These are phyloP conservation scores for Amanita molliuscula DNA, from an alignment of 768 basidiomycete genomes.

Conservation along the genomic window DNA sequence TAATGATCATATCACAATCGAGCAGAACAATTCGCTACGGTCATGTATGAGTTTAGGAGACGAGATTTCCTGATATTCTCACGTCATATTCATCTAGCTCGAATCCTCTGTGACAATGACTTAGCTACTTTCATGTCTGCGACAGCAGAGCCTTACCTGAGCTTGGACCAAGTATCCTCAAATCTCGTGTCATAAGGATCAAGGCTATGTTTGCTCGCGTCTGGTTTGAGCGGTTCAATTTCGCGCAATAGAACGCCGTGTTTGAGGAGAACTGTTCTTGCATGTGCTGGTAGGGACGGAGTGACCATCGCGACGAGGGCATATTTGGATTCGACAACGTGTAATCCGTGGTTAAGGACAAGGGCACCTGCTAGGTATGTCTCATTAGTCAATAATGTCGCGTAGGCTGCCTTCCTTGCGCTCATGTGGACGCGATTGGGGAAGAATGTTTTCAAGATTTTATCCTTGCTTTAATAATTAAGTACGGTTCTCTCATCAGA, in stretches of 20 bases:
- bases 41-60: constrained; percentile 6
- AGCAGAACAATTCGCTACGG: constrained; percentile 66
- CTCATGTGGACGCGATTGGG: constrained; percentile 17
- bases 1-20: constrained; percentile 84
- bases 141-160: constrained; percentile 25
- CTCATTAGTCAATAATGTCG: constrained; percentile 66
- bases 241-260: constrained; percentile 45
- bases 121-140: not conserved
- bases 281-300: constrained; percentile 38
- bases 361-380: constrained; percentile 59
- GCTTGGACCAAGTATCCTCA: constrained; percentile 64
- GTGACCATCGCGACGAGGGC: constrained; percentile 78
- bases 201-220: constrained; percentile 28
- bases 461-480: not conserved
- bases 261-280: constrained; percentile 38
- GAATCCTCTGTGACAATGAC: constrained; percentile 34
- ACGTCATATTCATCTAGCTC: constrained; percentile 63
- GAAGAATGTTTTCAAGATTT: not conserved
- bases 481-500: constrained; percentile 1
- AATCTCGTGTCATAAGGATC: constrained; percentile 42
- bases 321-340: constrained; percentile 47
- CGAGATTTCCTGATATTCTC: constrained; percentile 10
- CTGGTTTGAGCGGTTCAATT: constrained; percentile 50
- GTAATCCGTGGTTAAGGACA: constrained; percentile 48
- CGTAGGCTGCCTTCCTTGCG: constrained; percentile 44